Base-by-base conservation (phyloP, 345 rosid genomes). In the Euphorbia pulcherrima region DNA sequence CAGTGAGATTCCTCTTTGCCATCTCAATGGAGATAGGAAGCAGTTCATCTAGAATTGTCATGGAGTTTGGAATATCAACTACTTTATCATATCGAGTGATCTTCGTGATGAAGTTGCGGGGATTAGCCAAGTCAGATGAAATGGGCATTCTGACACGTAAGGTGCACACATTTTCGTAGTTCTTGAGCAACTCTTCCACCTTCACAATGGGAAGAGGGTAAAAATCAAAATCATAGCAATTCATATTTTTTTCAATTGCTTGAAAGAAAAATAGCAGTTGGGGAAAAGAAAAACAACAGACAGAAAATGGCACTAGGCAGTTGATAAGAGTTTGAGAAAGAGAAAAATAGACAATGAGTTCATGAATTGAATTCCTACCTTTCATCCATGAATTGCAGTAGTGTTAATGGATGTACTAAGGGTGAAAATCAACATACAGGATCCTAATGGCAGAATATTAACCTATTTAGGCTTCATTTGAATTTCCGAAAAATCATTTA, bases 1-100 rank as follows among this genome's bases (percentile, higher is more conserved):
- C 98, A 13, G 94, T 92, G 63, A 92, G 90, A 82, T 89, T 89
- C 69, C 96, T 86, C 89, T 86, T 88, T 1, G 98, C 98, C 98
- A 92, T 92, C 74, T 92, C 96, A 18, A 89, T 81, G 54, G 98
- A 92, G 66, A 92, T 85, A 0, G 92, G 98, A 8, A 92, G 90
- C 53, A 89, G 87, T 74, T 92, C 98, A 41, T 92, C 90, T 70
- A 92, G 82, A 61, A 92, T 86, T 3, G 98, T 88, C 98, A 92
- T 92, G 0, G 96, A 89, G 83, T 92, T 92, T 20, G 98, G 98
- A 62, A 92, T 92, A 74, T 89, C 69, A 29, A 92, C 97, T 0
- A 92, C 97, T 75, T 89, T 92, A 27, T 87, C 94, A 5, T 92
- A 89, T 30, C 92, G 75, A 48, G 89, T 65, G 65, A 92, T 89